Percentiles rank a stretch among this genome's conserved stretches.
Evolutionary conservation across 768 basidiomycete species (phyloP).

Genomic region (Chalciporus pseudorubinellus): DNA sequence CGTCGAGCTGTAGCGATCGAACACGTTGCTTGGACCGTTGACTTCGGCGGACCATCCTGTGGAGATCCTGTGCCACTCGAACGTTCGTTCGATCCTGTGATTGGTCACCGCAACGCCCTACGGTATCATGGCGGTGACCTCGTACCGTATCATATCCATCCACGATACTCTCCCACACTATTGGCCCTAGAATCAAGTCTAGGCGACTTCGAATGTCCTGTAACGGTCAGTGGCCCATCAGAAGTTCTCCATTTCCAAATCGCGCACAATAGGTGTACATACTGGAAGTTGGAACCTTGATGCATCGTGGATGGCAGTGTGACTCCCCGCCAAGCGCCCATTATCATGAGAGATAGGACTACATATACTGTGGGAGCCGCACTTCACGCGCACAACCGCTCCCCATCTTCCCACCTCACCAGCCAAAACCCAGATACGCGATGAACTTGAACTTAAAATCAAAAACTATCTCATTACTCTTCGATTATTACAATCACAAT

Average conservation of each 20-base stretch:
- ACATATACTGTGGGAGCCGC: conserved; percentile 12
- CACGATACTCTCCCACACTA: too few species aligned
- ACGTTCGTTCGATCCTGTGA: not conserved
- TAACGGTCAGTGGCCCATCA: not conserved
- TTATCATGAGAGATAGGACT: conserved; percentile 11
- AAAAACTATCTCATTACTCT: conserved; percentile 10
- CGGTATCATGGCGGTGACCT: too few species aligned
- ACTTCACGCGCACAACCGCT: conserved; percentile 7
- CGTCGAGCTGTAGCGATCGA: too few species aligned
- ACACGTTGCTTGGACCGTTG: not conserved
- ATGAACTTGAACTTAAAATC: conserved; percentile 15
- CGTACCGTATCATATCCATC: too few species aligned
- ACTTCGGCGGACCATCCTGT: not conserved
- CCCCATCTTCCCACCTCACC: not conserved
- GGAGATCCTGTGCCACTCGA: not conserved
- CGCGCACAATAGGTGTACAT: not conserved
- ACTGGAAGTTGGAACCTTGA: not conserved
- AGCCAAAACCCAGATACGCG: not conserved
- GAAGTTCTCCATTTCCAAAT: not conserved
- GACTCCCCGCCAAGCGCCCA: conserved; percentile 9
- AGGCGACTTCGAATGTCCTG: not conserved
- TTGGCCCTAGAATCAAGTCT: not conserved
- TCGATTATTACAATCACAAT: not conserved
- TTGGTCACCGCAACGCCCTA: not conserved
- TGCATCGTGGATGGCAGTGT: not conserved